Evolutionary conservation across 2,329 filamentous ascomycete species (phyloP).

Genomic region (Colletotrichum agaves): DNA sequence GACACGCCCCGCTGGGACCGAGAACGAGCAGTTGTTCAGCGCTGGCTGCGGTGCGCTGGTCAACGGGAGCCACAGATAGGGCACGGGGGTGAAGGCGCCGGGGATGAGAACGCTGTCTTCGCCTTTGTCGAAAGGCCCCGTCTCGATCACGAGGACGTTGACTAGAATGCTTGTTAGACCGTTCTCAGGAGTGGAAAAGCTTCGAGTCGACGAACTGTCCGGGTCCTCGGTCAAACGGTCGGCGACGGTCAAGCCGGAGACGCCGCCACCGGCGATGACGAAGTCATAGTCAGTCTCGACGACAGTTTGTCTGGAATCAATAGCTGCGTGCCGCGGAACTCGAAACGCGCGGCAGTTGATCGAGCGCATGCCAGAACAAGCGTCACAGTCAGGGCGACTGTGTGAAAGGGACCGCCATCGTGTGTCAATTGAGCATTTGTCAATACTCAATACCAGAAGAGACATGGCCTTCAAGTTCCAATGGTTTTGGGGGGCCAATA

Average conservation of each 20-base stretch:
- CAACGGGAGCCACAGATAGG: slow-evolving; percentile 45
- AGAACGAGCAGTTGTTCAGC: slow-evolving; percentile 42
- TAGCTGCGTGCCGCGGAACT: slow-evolving; percentile 4
- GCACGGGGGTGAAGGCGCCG: slow-evolving; percentile 43
- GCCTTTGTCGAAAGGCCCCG: slow-evolving; percentile 42
- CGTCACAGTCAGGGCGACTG: background rate
- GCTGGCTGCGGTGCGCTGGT: slow-evolving; percentile 41
- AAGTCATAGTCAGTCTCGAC: slow-evolving; percentile 15
- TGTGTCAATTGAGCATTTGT: too few relatives aligned
- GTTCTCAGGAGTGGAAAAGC: fast-evolving
- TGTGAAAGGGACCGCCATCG: background rate
- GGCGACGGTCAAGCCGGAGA: slow-evolving; percentile 25
- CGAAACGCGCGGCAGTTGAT: background rate
- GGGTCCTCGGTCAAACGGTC: slow-evolving; percentile 25
- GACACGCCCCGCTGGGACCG: slow-evolving; percentile 44
- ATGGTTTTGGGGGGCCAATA: background rate
- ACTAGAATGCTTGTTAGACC: slow-evolving; percentile 30
- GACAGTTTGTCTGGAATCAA: background rate
- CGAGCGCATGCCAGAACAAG: background rate
- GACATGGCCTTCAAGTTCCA: background rate
- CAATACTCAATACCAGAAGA: too few relatives aligned
- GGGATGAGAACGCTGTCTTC: slow-evolving; percentile 44
- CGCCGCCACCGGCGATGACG: slow-evolving; percentile 23
- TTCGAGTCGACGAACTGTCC: background rate
- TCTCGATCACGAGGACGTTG: slow-evolving; percentile 44